Base-by-base conservation (phyloP, 2,329 filamentous ascomycete species). In the Sarocladiaceae sp. region DNA sequence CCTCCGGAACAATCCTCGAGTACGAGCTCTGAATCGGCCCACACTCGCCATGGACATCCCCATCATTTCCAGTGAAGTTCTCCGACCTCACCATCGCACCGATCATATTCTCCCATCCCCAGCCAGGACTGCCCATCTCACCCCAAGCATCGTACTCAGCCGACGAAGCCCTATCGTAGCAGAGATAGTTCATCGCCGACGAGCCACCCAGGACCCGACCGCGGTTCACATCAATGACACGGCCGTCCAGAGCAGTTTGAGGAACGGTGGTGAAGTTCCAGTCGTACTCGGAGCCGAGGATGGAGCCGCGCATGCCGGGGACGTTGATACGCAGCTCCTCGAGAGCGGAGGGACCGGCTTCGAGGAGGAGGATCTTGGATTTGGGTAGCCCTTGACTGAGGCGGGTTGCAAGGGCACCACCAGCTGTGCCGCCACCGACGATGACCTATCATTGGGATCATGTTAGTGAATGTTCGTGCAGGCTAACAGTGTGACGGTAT, bases 171-270 rank as follows among this genome's bases (percentile, higher is more conserved):
- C 69, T 62, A 53, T 71, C 66, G 39, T 69, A 71, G 52, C 64
- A 65, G 47, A 72, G 62, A 37, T 75, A 72, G 57, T 78, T 78
- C 52, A 78, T 57, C 4, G 73, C 67, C 10, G 65, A 73, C 13
- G 70, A 72, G 10, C 77, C 77, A 4, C 77, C 77, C 0, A 80
- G 65, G 0, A 76, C 71, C 49, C 74, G 74, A 29, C 74, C 77
- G 5, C 75, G 68, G 22, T 71, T 71, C 40, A 76, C 71, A 3
- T 60, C 53, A 12, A 77, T 69, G 3, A 65, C 57, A 1, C 73
- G 68, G 13, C 66, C 65, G 15, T 69, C 66, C 4, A 75, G 67
- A n/a, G 60, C 57, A 1, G 62, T 49, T 50, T 77, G 74, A 1
- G 71, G 62, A 7, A 66, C 60, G 0, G 75, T 72, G 3, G 70